Base-by-base conservation (phyloP, 2,329 filamentous ascomycete genomes). In the Aspergillus texensis region DNA sequence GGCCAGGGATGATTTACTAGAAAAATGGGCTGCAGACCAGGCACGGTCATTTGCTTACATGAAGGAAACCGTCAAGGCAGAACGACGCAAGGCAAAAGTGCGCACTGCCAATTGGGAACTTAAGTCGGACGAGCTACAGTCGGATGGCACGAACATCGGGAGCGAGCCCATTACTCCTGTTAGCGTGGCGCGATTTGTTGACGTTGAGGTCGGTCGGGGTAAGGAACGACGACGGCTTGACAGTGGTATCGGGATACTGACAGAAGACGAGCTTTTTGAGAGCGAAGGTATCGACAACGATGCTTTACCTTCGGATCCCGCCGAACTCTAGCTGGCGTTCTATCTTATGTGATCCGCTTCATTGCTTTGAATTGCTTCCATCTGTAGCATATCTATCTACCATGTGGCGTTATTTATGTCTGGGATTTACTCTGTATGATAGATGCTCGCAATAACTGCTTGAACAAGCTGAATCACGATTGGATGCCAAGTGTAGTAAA, bases 151-250 rank as follows among this genome's bases (percentile, higher is more conserved):
- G 16, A 65, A 70, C 55, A 67, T 69, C 58, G 76, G 71, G 32
- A 79, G 75, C 57, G 77, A 78, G 30, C 78, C 81, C 3, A 77
- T 82, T 41, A 82, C 81, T 1, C 81, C 81, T 2, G 73, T 78
- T 34, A 79, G 75, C 60, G 74, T 75, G 62, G 76, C 75, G 5
- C 73, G 79, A 19, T 82, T 80, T 66, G 76, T 77, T 28, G 78
- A 82, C 66, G 73, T 79, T n/a, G 77, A 79, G 62, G 66, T 77
- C 60, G 77, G 75, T 5, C 72, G 77, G 59, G 79, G 75, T 45
- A 80, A 76, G 65, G 72, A 75, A 53, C 73, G 75, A 39, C 74
- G 69, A 54, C 77, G 71, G 30, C 71, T 80, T 32, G 77, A 82
- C 61, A 81, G 77, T 66, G 79, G 77, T 0, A 75, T 82, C 69